Percentiles rank a stretch among this genome's conserved stretches.
Evolutionary conservation across 345 rosid genomes (phyloP).

Genomic region (Atalantia buxifolia): DNA sequence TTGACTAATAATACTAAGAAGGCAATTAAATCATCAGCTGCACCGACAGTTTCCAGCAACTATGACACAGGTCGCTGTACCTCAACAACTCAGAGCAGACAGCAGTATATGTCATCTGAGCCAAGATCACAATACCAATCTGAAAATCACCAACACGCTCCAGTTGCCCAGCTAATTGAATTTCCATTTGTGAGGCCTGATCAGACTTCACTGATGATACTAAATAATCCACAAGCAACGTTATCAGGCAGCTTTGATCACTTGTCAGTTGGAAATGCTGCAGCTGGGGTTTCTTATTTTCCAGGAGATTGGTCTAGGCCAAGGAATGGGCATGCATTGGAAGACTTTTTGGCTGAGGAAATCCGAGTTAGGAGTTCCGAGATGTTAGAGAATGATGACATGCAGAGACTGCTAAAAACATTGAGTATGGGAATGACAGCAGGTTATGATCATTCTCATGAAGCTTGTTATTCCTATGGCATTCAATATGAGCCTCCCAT

Average conservation of each 20-base stretch:
- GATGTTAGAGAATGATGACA: slow-evolving; percentile 83
- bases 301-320: slow-evolving; percentile 64
- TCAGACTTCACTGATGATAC: slow-evolving; percentile 32
- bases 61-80: slow-evolving; percentile 21
- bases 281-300: slow-evolving; percentile 30
- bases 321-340: slow-evolving; percentile 48
- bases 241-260: slow-evolving; percentile 39
- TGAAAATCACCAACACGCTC: slow-evolving; percentile 34
- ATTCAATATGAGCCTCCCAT: slow-evolving; percentile 48
- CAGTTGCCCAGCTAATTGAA: slow-evolving; percentile 48
- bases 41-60: slow-evolving; percentile 20
- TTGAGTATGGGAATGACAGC: slow-evolving; percentile 40
- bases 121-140: slow-evolving; percentile 35
- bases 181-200: slow-evolving; percentile 54
- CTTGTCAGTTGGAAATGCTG: slow-evolving; percentile 44
- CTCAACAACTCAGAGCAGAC: slow-evolving; percentile 29
- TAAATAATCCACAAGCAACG: slow-evolving; percentile 38
- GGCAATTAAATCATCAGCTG: slow-evolving; percentile 29
- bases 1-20: slow-evolving; percentile 36
- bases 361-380: slow-evolving; percentile 74
- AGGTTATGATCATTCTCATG: slow-evolving; percentile 50
- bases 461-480: slow-evolving; percentile 51
- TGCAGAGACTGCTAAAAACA: slow-evolving; percentile 80
- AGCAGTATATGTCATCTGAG: slow-evolving; percentile 31
- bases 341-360: slow-evolving; percentile 67